These are phyloP conservation scores for Serendipita sp. DNA, from an alignment of 768 basidiomycete genomes.

Conservation along the genomic window DNA sequence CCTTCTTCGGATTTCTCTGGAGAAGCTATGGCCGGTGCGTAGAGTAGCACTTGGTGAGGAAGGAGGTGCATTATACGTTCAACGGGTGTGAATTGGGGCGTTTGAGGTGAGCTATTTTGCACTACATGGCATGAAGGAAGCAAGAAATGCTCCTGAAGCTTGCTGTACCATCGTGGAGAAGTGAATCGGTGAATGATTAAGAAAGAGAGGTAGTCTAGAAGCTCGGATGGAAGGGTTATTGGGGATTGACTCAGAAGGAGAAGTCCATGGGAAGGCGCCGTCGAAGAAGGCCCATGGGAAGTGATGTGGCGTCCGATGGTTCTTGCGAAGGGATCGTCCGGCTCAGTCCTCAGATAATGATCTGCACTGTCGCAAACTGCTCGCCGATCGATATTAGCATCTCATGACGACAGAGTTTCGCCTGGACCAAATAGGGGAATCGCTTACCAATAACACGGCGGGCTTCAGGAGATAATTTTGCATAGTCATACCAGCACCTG, in stretches of 20 bases:
- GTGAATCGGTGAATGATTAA: slow-evolving; percentile 1
- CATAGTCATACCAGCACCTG: background rate
- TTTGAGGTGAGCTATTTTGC: background rate
- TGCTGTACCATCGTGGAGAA: background rate
- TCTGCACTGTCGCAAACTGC: background rate
- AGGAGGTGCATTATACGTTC: background rate
- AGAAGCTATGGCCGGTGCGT: background rate
- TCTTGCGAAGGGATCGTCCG: background rate
- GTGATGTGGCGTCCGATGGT: background rate
- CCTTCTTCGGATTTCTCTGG: no score
- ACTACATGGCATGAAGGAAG: background rate
- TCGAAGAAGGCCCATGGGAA: background rate
- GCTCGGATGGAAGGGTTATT: background rate
- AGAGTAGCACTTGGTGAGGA: background rate
- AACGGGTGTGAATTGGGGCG: background rate
- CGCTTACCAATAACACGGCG: background rate
- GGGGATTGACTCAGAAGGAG: background rate
- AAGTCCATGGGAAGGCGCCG: background rate
- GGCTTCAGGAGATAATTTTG: background rate
- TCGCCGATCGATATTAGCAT: background rate
- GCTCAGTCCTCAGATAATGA: background rate
- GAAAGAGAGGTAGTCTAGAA: background rate
- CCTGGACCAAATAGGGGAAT: background rate
- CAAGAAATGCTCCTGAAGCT: background rate
- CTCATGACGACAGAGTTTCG: background rate